phyloP scores from a whole-genome alignment of 768 basidiomycete genomes.

The Albatrellus ellisii region DNA sequence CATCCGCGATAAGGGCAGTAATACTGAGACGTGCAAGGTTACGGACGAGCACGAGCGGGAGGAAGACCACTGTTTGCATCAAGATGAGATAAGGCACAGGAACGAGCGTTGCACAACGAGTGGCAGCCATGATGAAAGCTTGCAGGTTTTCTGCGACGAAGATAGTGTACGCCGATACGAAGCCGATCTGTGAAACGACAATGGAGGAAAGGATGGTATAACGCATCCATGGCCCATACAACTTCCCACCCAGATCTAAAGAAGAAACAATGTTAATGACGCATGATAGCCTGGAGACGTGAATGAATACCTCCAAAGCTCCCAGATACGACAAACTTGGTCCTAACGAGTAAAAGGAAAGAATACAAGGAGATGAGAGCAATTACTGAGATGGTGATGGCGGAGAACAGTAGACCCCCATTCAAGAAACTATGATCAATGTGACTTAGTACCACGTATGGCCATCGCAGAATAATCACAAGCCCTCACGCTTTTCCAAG shows the following conservation, averaged over 20 bases:
- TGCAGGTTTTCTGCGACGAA: slow-evolving; percentile 91
- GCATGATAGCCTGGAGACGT: not conserved
- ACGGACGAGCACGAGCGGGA: slow-evolving; percentile 81
- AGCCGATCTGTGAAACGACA: slow-evolving; percentile 79
- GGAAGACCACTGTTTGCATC: slow-evolving; percentile 72
- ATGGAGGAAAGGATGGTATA: slow-evolving; percentile 81
- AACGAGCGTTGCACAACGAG: slow-evolving; percentile 55
- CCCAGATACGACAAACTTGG: slow-evolving; percentile 81
- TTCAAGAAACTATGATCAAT: slow-evolving; percentile 65
- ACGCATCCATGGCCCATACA: slow-evolving; percentile 93
- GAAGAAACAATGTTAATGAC: not conserved
- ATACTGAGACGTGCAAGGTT: slow-evolving; percentile 92
- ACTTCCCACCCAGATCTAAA: slow-evolving; percentile 79
- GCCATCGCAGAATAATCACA: not conserved
- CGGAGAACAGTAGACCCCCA: slow-evolving; percentile 86
- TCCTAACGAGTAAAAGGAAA: slow-evolving; percentile 80
- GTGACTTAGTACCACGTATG: not conserved
- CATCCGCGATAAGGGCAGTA: slow-evolving; percentile 88
- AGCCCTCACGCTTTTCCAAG: slow-evolving; percentile 78
- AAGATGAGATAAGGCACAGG: slow-evolving; percentile 74
- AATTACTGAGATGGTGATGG: slow-evolving; percentile 62
- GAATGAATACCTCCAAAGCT: slow-evolving; percentile 75
- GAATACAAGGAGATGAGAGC: slow-evolving; percentile 84
- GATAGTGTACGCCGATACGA: slow-evolving; percentile 85
- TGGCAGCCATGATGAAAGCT: slow-evolving; percentile 75